Conservation (phyloP, 345 rosid species). For the Brassica juncea region DNA sequence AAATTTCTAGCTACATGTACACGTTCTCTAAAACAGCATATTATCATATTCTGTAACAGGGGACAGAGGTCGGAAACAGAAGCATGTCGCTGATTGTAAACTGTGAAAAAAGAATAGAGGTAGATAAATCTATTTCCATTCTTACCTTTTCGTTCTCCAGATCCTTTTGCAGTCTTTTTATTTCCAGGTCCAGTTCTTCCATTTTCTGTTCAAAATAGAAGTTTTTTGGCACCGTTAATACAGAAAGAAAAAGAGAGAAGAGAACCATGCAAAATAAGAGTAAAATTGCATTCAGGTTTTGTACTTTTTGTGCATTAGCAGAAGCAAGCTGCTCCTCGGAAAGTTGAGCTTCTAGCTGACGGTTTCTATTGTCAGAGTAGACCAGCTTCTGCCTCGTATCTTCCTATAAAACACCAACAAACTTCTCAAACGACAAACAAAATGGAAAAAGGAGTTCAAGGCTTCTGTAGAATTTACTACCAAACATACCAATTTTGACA, state of each 20-base stretch:
- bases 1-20: not conserved
- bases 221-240: conserved; percentile 7
- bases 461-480: conserved; percentile 1
- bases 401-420: conserved; percentile 54
- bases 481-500: conserved; percentile 74
- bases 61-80: conserved; percentile 1
- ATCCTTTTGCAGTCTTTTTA: conserved; percentile 56
- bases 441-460: not conserved
- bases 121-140: conserved; percentile 30
- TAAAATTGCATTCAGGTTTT: conserved; percentile 14
- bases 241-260: not conserved
- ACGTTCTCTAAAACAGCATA: not conserved
- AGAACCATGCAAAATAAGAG: conserved; percentile 14
- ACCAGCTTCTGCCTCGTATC: conserved; percentile 88
- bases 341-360: conserved; percentile 87
- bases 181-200: conserved; percentile 78
- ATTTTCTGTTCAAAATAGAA: conserved; percentile 60
- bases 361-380: conserved; percentile 75
- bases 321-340: conserved; percentile 68
- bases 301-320: conserved; percentile 68
- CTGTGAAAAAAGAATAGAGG: conserved; percentile 4
- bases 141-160: conserved; percentile 89
- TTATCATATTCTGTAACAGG: conserved; percentile 7
- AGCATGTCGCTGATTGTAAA: not conserved
- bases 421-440: conserved; percentile 7